A percentile compares a stretch with the other conserved stretches of the same genome.
These are phyloP conservation scores for Trematosphaeria pertusa DNA, from an alignment of 2,329 filamentous ascomycete species.

Conservation along the genomic window DNA sequence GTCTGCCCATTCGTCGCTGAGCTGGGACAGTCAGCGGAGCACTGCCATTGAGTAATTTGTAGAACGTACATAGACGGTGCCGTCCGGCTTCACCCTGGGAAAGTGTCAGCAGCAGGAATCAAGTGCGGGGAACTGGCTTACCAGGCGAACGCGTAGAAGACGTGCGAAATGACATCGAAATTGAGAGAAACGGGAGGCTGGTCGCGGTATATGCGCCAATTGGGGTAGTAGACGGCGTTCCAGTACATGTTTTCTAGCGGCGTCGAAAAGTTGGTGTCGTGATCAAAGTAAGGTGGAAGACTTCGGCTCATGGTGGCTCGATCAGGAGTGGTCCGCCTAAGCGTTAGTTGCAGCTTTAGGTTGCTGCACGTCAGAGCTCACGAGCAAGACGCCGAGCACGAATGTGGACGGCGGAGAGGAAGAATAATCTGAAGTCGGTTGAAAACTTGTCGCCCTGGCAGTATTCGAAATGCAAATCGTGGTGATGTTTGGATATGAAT, in stretches of 20 bases:
- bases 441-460: not conserved
- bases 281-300: constrained; percentile 27
- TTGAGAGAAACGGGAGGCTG: constrained; percentile 77
- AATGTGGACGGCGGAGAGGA: too few species aligned
- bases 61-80: constrained; percentile 73
- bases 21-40: constrained; percentile 55
- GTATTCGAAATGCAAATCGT: constrained; percentile 1
- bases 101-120: constrained; percentile 25
- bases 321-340: constrained; percentile 27
- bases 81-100: constrained; percentile 70
- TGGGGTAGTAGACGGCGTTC: constrained; percentile 88
- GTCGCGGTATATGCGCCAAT: constrained; percentile 74
- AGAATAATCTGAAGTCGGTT: not conserved
- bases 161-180: constrained; percentile 77
- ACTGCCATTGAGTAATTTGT: constrained; percentile 35
- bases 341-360: constrained; percentile 37
- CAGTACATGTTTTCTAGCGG: constrained; percentile 50
- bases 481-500: constrained; percentile 11
- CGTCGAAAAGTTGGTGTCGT: constrained; percentile 37
- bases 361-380: constrained; percentile 34
- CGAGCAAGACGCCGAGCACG: too few species aligned
- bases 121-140: constrained; percentile 36
- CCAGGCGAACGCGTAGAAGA: constrained; percentile 83
- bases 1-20: constrained; percentile 83
- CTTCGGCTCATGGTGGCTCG: constrained; percentile 40